Evolutionary conservation across 2,329 filamentous ascomycete species (phyloP), one percentile per base, ranked within the genome.

Genomic region (Beauveria rudraprayagi): DNA sequence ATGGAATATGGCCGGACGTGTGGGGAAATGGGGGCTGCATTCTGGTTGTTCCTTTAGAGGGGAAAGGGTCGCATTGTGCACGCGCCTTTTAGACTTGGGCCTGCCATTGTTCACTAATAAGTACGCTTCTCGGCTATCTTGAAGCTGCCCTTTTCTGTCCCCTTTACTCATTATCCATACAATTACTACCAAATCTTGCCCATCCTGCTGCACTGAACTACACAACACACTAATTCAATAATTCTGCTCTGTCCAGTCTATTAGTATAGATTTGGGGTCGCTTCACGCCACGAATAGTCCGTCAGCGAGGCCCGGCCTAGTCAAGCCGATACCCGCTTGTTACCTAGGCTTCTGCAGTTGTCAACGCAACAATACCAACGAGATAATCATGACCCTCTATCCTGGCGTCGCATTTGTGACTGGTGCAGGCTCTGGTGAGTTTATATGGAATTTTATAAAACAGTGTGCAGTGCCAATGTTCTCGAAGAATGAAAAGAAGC

Each of bases 401-500:
- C 65, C 65, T 1, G 69, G 69, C 14, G 69, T 71, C n/a, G 70
- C 69, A 19, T 63, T 73, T 51, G 64, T 73, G 10, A 71, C 68
- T 2, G 69, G 71, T 9, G 70, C 70, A 34, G 69, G 65, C 51
- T 71, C 71, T 7, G 71, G 71, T 73, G 63, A 50, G 65, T 56
- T 30, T 1, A 22, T 17, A 4, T 19, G 10, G 19, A 37, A 16
- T 26, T 26, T 26, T 24, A 9, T 30, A 17, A 30, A 2, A 8
- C 16, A 26, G 17, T 10, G 17, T 34, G 3, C 28, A 22, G 11
- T 22, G 19, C 2, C 3, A 14, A n/a, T 28, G 6, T 26, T 37
- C 34, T 16, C 34, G 11, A 37, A 37, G 34, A 16, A 37, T 11
- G 5, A 37, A 16, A 37, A 37, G 11, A 37, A 37, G 5, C 11